These are phyloP conservation scores for Cercophora samala DNA, from an alignment of 495 filamentous ascomycete genomes.

Conservation along the genomic window DNA sequence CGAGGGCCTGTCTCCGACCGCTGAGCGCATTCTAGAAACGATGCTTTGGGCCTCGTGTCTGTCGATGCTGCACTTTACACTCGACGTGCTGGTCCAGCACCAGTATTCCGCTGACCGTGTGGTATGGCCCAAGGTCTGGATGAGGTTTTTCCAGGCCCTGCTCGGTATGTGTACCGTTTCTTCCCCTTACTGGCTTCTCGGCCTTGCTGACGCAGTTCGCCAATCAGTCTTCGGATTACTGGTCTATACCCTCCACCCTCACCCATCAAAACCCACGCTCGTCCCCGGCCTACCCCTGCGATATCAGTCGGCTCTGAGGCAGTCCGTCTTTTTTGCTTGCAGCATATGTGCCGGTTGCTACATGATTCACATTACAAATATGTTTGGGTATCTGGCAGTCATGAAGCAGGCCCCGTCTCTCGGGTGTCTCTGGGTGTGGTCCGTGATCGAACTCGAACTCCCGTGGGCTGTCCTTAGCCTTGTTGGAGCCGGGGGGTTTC, in stretches of 20 bases:
- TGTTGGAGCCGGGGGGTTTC: constrained; percentile 58
- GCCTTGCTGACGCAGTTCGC: constrained; percentile 14
- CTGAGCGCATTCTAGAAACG: constrained; percentile 56
- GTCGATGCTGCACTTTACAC: constrained; percentile 77
- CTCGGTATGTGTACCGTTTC: constrained; percentile 39
- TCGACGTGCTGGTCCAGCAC: constrained; percentile 86
- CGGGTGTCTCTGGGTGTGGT: constrained; percentile 94
- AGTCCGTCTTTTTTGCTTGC: constrained; percentile 58
- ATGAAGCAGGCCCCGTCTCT: constrained; percentile 89
- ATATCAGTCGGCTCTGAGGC: constrained; percentile 48
- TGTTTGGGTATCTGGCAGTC: constrained; percentile 72
- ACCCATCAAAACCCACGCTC: constrained; percentile 41
- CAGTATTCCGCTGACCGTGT: constrained; percentile 74
- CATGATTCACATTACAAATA: constrained; percentile 77
- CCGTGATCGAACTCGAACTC: constrained; percentile 80
- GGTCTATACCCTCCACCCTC: constrained; percentile 58
- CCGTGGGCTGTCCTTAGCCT: constrained; percentile 60
- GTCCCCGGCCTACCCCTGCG: constrained; percentile 44
- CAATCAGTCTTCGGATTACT: constrained; percentile 58
- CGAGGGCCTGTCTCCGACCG: constrained; percentile 33
- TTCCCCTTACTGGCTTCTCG: not conserved
- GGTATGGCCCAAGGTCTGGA: constrained; percentile 53
- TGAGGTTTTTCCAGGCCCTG: constrained; percentile 49
- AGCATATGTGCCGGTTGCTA: constrained; percentile 64
- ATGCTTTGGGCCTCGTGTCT: constrained; percentile 69